Conservation (phyloP, 2,329 filamentous ascomycete species). For the Pyrenophora tritici-repentis region DNA sequence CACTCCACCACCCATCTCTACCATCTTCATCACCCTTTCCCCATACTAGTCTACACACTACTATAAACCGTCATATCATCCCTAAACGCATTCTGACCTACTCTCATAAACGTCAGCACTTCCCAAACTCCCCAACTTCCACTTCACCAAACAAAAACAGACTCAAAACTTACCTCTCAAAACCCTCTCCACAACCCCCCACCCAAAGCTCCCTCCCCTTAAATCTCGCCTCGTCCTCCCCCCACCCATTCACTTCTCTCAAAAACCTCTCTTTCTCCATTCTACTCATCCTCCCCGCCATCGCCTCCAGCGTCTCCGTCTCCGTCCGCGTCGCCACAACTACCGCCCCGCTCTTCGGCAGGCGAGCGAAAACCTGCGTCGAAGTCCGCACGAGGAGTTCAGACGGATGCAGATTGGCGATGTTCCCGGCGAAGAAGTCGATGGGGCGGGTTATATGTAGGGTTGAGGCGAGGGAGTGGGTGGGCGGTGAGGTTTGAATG, state of each 20-base stretch:
- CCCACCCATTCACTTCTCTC: conserved; percentile 31
- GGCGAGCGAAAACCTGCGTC: conserved; percentile 55
- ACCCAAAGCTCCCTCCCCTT: conserved; percentile 38
- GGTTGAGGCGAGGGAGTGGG: conserved; percentile 45
- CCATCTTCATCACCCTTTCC: too few species aligned
- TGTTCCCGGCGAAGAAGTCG: conserved; percentile 36
- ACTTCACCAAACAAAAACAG: too few species aligned
- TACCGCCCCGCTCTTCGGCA: conserved; percentile 53
- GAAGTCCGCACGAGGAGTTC: conserved; percentile 57
- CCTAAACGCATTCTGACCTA: conserved; percentile 2
- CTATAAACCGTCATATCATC: conserved; percentile 11
- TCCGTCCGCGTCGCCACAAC: conserved; percentile 58
- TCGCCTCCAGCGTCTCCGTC: conserved; percentile 38
- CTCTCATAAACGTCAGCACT: background rate
- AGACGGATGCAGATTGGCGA: conserved; percentile 33
- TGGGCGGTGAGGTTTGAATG: conserved; percentile 53
- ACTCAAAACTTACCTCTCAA: conserved; percentile 7
- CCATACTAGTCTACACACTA: too few species aligned
- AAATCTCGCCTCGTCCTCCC: conserved; percentile 22
- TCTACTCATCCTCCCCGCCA: conserved; percentile 4
- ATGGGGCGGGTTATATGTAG: conserved; percentile 54
- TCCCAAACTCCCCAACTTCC: too few species aligned
- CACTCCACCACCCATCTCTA: too few species aligned
- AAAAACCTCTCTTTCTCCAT: conserved; percentile 18
- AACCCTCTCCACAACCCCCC: conserved; percentile 23